phyloP scores from a whole-genome alignment of 306 rosid species.

The Quercus parvula region DNA sequence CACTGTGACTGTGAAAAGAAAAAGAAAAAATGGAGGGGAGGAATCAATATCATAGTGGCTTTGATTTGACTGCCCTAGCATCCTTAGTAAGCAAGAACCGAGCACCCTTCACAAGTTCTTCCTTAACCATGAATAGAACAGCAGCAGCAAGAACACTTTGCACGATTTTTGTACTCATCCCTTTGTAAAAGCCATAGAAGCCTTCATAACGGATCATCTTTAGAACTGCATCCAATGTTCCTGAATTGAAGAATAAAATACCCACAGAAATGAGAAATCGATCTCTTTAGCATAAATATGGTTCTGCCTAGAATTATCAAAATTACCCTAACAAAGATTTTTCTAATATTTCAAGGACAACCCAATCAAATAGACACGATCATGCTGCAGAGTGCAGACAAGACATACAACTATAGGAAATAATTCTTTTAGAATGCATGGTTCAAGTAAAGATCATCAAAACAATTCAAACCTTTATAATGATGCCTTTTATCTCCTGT shows the following conservation, averaged over 20 bases:
- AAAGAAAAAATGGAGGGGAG: slow-evolving; percentile 12
- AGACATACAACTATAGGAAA: not conserved
- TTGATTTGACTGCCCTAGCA: slow-evolving; percentile 42
- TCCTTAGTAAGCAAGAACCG: slow-evolving; percentile 60
- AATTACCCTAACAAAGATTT: not conserved
- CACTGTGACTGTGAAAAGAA: slow-evolving; percentile 14
- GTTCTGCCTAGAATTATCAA: not conserved
- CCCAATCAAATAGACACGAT: not conserved
- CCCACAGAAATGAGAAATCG: not conserved
- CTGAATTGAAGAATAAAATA: slow-evolving; percentile 38
- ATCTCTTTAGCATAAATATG: not conserved
- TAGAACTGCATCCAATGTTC: slow-evolving; percentile 76
- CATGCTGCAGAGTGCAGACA: not conserved
- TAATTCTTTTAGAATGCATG: not conserved
- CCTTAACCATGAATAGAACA: slow-evolving; percentile 89
- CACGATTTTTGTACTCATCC: slow-evolving; percentile 86
- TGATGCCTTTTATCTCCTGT: slow-evolving; percentile 69
- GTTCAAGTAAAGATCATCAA: slow-evolving; percentile 15
- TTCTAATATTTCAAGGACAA: not conserved
- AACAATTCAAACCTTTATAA: slow-evolving; percentile 62
- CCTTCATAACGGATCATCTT: slow-evolving; percentile 93
- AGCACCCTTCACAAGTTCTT: slow-evolving; percentile 68
- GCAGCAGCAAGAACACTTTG: slow-evolving; percentile 98
- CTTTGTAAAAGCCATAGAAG: slow-evolving; percentile 78
- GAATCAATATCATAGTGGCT: slow-evolving; percentile 29